These are phyloP conservation scores for Kodamaea sagamina DNA, from an alignment of 805 yeast species.

Conservation along the genomic window DNA sequence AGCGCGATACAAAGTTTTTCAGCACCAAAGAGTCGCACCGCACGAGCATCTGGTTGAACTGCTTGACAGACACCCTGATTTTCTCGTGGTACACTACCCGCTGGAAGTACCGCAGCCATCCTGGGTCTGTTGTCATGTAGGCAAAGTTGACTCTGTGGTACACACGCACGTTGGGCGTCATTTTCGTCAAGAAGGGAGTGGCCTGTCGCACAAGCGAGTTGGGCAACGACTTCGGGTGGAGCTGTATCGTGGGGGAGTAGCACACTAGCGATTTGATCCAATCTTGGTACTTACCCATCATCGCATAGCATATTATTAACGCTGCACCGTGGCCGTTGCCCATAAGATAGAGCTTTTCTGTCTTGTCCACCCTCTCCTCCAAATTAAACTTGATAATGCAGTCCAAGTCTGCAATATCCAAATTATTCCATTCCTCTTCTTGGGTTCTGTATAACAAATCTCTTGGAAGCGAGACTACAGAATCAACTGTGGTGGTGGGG, in stretches of 20 bases:
- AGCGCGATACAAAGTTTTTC: constrained; percentile 7
- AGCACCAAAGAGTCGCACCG: constrained; percentile 10
- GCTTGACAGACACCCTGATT: constrained; percentile 10
- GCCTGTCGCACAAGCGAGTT: constrained; percentile 3
- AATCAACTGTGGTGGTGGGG: constrained; percentile 5
- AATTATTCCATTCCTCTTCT: constrained; percentile 7
- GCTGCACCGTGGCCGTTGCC: constrained; percentile 11
- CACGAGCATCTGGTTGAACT: constrained; percentile 12
- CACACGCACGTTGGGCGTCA: constrained; percentile 11
- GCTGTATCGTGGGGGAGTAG: constrained; percentile 7
- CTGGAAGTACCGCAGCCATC: constrained; percentile 7
- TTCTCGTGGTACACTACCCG: constrained; percentile 7
- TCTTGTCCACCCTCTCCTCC: constrained; percentile 10
- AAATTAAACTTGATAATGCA: constrained; percentile 8
- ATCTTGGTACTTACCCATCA: constrained; percentile 13
- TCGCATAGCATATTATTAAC: constrained; percentile 9
- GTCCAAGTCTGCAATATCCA: constrained; percentile 11
- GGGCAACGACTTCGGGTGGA: constrained; percentile 8
- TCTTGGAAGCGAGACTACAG: constrained; percentile 6
- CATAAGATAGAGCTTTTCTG: constrained; percentile 11
- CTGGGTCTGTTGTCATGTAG: constrained; percentile 11
- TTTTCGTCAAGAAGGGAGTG: constrained; percentile 8
- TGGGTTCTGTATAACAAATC: background rate
- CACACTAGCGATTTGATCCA: constrained; percentile 7
- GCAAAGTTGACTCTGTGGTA: constrained; percentile 9